Conservation (phyloP, 2,329 filamentous ascomycete species). For the Colletotrichum acutatum region DNA sequence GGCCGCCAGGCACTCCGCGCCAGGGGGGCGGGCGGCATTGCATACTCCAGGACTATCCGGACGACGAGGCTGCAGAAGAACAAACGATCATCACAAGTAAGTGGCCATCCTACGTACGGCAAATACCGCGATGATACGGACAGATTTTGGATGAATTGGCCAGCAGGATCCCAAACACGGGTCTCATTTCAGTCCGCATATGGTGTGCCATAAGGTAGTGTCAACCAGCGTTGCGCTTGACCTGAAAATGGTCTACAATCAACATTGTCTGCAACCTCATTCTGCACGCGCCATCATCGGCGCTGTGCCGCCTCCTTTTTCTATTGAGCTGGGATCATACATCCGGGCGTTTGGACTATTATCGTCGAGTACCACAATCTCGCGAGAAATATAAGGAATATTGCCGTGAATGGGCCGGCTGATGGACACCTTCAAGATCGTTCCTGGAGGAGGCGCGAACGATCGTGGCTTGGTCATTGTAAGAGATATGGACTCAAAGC, state of each 20-base stretch:
- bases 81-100: conserved; percentile 11
- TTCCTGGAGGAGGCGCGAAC: conserved; percentile 2
- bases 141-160: background rate
- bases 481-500: background rate
- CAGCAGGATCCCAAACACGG: background rate
- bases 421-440: background rate
- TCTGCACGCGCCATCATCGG: background rate
- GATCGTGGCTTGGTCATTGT: conserved; percentile 19
- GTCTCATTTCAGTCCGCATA: conserved; percentile 2
- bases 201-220: background rate
- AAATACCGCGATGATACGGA: conserved; percentile 7
- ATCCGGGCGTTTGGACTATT: background rate
- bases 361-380: background rate
- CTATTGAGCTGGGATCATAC: background rate
- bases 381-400: background rate
- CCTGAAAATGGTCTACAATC: background rate
- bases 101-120: background rate
- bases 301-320: conserved; percentile 24
- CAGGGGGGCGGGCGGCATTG: background rate
- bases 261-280: background rate
- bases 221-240: conserved; percentile 4
- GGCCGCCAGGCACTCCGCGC: background rate
- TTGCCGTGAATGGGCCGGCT: background rate
- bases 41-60: conserved; percentile 11
- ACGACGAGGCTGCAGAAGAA: conserved; percentile 1